phyloP scores from a whole-genome alignment of 805 yeast genomes.

The Myxozyma neglecta region DNA sequence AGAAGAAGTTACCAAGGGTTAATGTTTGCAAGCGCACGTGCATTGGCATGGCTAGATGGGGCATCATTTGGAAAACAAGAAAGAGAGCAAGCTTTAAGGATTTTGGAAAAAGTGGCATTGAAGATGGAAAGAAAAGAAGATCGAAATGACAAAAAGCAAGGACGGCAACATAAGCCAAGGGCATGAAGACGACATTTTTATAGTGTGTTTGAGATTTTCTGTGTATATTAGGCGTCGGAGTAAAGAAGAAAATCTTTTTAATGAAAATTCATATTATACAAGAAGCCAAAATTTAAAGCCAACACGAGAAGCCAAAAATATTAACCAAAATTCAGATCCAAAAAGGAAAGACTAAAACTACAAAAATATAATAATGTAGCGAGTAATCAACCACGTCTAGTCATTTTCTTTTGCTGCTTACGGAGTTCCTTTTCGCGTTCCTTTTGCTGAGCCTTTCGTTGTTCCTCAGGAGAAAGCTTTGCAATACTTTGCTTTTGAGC shows the following conservation, averaged over 20 bases:
- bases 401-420: conserved; percentile 63
- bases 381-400: conserved; percentile 33
- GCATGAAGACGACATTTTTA: neutral
- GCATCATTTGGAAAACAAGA: conserved; percentile 8
- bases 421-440: conserved; percentile 79
- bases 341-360: no score
- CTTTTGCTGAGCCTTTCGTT: conserved; percentile 73
- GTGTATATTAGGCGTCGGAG: neutral
- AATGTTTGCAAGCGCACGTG: conserved; percentile 22
- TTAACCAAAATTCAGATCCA: no score
- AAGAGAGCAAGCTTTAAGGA: conserved; percentile 5
- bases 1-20: conserved; percentile 28
- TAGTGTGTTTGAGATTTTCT: neutral
- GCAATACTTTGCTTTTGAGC: conserved; percentile 41
- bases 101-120: conserved; percentile 24
- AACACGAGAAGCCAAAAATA: no score
- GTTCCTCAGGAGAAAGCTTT: conserved; percentile 70
- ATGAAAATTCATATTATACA: neutral
- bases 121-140: conserved; percentile 9
- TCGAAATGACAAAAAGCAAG: neutral
- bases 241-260: neutral
- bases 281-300: no score
- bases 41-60: conserved; percentile 28
- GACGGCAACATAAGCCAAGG: neutral
- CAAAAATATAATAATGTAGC: no score